A percentile compares a stretch with the other conserved stretches of the same genome.
These are phyloP conservation scores for Emmonsiellopsis sp. DNA, from an alignment of 2,329 filamentous ascomycete genomes.

Conservation along the genomic window DNA sequence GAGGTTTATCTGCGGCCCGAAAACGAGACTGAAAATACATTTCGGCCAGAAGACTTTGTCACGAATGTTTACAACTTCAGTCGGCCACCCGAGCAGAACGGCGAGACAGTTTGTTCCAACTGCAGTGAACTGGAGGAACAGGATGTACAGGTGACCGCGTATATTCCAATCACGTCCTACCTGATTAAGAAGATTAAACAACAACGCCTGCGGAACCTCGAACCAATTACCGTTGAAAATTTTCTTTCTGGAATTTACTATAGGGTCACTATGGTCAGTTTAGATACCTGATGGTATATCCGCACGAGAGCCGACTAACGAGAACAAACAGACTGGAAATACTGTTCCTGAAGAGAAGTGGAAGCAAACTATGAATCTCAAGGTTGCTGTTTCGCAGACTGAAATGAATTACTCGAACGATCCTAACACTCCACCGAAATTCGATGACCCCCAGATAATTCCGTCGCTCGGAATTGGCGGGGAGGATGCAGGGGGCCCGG, in stretches of 20 bases:
- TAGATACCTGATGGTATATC: background rate
- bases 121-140: background rate
- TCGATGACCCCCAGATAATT: background rate
- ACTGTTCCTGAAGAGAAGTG: background rate
- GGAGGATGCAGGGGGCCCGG: background rate
- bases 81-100: background rate
- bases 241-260: background rate
- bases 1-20: background rate
- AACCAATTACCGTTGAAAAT: background rate
- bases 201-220: background rate
- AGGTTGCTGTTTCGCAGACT: background rate
- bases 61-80: background rate
- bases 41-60: background rate
- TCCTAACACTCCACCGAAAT: background rate
- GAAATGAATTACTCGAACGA: background rate
- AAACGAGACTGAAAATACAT: background rate
- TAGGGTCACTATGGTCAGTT: background rate
- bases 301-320: background rate
- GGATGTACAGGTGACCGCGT: background rate
- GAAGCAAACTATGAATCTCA: background rate
- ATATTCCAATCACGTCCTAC: background rate
- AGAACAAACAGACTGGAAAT: background rate
- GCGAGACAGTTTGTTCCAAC: background rate
- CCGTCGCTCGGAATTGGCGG: background rate
- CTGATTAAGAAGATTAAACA: background rate